Base-by-base conservation (phyloP, 306 rosid genomes). In the Rosa lucieae region DNA sequence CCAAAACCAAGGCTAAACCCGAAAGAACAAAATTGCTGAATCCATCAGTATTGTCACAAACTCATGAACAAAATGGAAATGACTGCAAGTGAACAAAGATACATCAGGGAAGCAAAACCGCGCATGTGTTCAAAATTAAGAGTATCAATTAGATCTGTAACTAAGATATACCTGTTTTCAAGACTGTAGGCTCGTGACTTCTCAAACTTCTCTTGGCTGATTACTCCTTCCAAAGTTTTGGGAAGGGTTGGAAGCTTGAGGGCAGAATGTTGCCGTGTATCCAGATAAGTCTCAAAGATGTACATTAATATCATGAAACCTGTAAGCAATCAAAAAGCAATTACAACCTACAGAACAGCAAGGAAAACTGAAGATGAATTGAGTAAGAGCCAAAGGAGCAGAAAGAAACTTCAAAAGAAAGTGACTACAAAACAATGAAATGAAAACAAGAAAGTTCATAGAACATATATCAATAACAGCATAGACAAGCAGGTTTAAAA, bases 1-100 rank as follows among this genome's bases (percentile, higher is more conserved):
- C 99, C 99, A 95, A 84, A 95, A 83, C 97, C 95, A 95, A 80
- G 99, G 99, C 85, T 92, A 84, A 56, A 91, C 87, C 56, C 95
- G 87, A 70, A 77, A 90, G 79, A 86, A 89, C 85, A 95, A 86
- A 80, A 95, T 90, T 78, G 98, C 81, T 65, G 96, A 91, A 76
- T 91, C 96, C 90, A 91, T 90, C 87, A 92, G 74, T 72, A 95
- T 95, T 58, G 98, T 87, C 77, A 95, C 97, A 51, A 92, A 89
- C 88, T 88, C 97, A 6, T 95, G 99, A 88, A 92, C 73, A 83
- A 95, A 95, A 88, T 90, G 97, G 76, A 95, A 95, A 85, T 85
- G 76, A 87, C 99, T 95, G 97, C 72, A 82, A 84, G 74, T 26
- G 61, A 78, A 77, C 26, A 87, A 75, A 77, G 49, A 73, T 18